Percentiles rank a stretch among this genome's conserved stretches.
Conservation (phyloP, 306 rosid genomes). For the Prunus mongolica region DNA sequence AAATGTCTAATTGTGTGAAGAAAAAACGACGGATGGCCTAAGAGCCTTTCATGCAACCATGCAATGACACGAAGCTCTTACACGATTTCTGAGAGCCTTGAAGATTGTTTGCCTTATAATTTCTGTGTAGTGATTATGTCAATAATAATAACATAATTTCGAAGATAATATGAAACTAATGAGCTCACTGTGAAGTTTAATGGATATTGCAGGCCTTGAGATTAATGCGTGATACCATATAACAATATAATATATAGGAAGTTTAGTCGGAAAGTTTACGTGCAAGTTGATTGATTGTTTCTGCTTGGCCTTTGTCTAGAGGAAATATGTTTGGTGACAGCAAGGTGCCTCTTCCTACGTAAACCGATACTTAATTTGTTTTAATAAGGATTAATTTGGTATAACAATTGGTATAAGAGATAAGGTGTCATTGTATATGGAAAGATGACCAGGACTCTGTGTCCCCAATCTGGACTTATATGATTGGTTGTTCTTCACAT, state of each 20-base stretch:
- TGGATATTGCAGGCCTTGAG: not conserved
- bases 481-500: not conserved
- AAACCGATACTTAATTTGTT: not conserved
- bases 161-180: too few species aligned
- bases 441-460: not conserved
- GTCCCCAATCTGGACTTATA: not conserved
- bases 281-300: not conserved
- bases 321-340: not conserved
- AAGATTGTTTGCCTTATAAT: too few species aligned
- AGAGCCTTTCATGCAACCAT: too few species aligned
- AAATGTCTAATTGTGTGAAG: not conserved
- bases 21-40: not conserved
- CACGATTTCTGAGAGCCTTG: too few species aligned
- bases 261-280: not conserved
- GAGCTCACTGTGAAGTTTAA: too few species aligned
- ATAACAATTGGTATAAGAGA: not conserved
- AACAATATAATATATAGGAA: not conserved
- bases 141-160: not conserved
- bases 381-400: not conserved
- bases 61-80: too few species aligned
- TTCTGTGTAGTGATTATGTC: not conserved
- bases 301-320: not conserved
- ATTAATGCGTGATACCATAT: not conserved
- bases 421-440: slow-evolving; percentile 1
- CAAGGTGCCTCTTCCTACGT: not conserved